Evolutionary conservation across 805 yeast genomes (phyloP).

Genomic region (Yamadazyma nakazawae): DNA sequence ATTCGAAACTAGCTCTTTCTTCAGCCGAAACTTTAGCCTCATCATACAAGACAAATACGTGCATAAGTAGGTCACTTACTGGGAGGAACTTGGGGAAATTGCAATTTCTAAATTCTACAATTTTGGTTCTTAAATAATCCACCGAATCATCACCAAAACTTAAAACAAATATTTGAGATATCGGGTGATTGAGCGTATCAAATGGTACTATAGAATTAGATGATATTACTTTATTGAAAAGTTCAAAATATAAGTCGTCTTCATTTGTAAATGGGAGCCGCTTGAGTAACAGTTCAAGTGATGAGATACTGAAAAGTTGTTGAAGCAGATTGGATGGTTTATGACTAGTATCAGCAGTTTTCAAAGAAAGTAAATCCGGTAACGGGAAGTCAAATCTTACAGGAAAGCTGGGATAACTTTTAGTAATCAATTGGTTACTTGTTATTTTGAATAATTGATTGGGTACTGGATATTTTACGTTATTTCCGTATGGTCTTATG

Average conservation of each 20-base stretch:
- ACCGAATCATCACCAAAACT: conserved; percentile 49
- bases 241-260: conserved; percentile 48
- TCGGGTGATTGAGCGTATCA: conserved; percentile 86
- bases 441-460: conserved; percentile 46
- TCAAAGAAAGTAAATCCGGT: conserved; percentile 36
- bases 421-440: conserved; percentile 49
- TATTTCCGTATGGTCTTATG: conserved; percentile 54
- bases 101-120: conserved; percentile 49
- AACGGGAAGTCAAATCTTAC: conserved; percentile 49
- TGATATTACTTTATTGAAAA: conserved; percentile 57
- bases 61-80: conserved; percentile 54
- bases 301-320: conserved; percentile 37
- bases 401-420: conserved; percentile 51
- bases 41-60: conserved; percentile 32
- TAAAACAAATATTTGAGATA: conserved; percentile 67
- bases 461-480: conserved; percentile 39
- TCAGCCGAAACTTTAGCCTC: conserved; percentile 23
- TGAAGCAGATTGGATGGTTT: conserved; percentile 12
- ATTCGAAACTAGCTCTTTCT: conserved; percentile 34
- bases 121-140: conserved; percentile 54
- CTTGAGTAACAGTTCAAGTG: conserved; percentile 30
- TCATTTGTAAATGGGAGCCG: conserved; percentile 14
- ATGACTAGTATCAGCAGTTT: conserved; percentile 15
- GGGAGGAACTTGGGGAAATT: conserved; percentile 64
- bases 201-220: conserved; percentile 64